Percentiles rank a stretch among this genome's conserved stretches.
These are phyloP conservation scores for Scenedesmus sp. DNA, from an alignment of 163 green algal species.

Conservation along the genomic window DNA sequence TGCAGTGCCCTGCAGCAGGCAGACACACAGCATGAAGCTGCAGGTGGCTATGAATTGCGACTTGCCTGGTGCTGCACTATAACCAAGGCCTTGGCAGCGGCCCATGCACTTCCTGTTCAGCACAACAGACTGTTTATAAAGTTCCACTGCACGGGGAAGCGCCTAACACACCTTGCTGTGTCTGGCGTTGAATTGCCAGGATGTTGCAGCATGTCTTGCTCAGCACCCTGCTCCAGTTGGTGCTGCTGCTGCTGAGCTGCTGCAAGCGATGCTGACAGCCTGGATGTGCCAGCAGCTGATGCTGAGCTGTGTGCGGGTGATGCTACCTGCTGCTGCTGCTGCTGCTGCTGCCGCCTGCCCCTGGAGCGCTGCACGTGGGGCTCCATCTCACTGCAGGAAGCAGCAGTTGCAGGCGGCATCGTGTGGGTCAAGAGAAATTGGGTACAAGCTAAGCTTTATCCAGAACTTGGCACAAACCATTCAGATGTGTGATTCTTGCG, in stretches of 20 bases:
- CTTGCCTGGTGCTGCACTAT: no score
- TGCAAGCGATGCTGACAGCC: neutral
- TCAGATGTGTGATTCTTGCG: no score
- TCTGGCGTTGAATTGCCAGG: neutral
- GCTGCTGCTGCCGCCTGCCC: neutral
- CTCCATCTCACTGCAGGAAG: constrained; percentile 13
- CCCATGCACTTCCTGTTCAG: neutral
- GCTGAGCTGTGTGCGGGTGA: constrained; percentile 35
- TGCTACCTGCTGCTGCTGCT: constrained; percentile 31
- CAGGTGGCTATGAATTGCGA: neutral
- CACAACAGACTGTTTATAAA: neutral
- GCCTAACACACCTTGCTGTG: neutral
- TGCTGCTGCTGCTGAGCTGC: neutral
- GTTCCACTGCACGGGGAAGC: neutral
- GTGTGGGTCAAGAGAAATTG: no score
- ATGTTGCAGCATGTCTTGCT: neutral
- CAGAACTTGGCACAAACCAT: no score
- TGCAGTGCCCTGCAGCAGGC: neutral
- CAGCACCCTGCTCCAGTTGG: neutral
- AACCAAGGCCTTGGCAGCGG: neutral
- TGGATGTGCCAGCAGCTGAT: neutral
- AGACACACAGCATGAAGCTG: neutral
- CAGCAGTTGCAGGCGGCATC: neutral
- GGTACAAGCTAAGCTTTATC: no score
- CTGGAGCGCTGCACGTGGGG: neutral